phyloP scores from a whole-genome alignment of 352 stramenopile species.

The Phytopythium oedochilum region DNA sequence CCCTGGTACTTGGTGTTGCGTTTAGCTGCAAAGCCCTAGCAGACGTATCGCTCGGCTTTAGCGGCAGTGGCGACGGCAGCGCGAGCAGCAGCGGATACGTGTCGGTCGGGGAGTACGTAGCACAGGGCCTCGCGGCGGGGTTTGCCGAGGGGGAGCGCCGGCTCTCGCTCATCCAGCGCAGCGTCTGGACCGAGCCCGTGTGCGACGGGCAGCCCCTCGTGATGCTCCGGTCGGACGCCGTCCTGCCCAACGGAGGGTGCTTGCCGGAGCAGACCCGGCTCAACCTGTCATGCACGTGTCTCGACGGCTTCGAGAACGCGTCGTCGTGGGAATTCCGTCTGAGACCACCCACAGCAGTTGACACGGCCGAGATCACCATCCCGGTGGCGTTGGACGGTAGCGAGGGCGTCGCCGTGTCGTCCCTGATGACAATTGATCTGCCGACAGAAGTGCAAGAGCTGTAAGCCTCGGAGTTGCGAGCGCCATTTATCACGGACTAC shows the following conservation, averaged over 20 bases:
- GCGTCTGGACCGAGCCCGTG: slow-evolving; percentile 25
- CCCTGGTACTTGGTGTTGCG: not conserved
- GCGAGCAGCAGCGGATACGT: slow-evolving; percentile 5
- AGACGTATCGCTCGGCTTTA: not conserved
- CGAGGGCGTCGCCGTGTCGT: not conserved
- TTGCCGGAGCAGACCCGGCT: slow-evolving; percentile 19
- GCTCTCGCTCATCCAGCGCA: slow-evolving; percentile 24
- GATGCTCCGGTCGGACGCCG: slow-evolving; percentile 23
- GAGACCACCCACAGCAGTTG: not conserved
- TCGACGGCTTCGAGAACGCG: slow-evolving; percentile 23
- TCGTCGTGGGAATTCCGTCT: slow-evolving; percentile 30
- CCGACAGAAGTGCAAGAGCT: slow-evolving; percentile 1
- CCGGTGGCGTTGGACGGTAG: not conserved
- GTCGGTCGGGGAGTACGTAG: slow-evolving; percentile 17
- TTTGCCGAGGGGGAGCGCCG: slow-evolving; percentile 23
- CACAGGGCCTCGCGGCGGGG: slow-evolving; percentile 23
- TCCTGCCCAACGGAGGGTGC: slow-evolving; percentile 27
- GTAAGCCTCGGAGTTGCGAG: not conserved
- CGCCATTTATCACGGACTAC: too few species aligned
- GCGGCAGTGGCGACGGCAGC: not conserved
- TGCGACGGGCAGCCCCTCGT: slow-evolving; percentile 31
- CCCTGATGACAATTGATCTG: slow-evolving; percentile 4
- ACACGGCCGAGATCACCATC: not conserved
- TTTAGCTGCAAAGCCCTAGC: not conserved
- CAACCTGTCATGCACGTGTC: slow-evolving; percentile 43